A percentile compares a stretch with the other conserved stretches of the same genome.
These are phyloP conservation scores for Irpex sp. DNA, from an alignment of 1,284 basidiomycete genomes.

Conservation along the genomic window DNA sequence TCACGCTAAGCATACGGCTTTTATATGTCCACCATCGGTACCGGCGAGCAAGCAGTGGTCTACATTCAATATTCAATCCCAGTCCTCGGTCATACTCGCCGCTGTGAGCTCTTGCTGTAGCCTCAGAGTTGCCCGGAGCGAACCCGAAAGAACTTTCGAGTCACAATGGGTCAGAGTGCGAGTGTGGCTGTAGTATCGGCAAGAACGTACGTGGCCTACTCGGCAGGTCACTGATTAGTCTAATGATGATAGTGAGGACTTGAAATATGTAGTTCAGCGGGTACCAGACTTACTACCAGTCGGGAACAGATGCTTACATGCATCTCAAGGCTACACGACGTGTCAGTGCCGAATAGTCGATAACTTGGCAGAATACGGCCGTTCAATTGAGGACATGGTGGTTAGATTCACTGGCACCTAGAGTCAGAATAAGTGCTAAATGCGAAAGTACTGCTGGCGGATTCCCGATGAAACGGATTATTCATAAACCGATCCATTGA, in stretches of 20 bases:
- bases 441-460: too few relatives aligned
- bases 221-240: not conserved
- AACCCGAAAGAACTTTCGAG: too few relatives aligned
- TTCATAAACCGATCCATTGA: not conserved
- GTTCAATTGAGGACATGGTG: too few relatives aligned
- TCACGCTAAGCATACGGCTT: too few relatives aligned
- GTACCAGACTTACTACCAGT: too few relatives aligned
- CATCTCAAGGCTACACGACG: too few relatives aligned
- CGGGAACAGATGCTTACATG: too few relatives aligned
- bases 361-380: too few relatives aligned
- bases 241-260: not conserved
- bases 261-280: not conserved
- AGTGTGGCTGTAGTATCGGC: not conserved
- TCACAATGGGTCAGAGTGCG: not conserved
- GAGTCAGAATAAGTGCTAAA: too few relatives aligned
- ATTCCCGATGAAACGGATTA: not conserved
- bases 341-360: too few relatives aligned
- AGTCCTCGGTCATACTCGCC: not conserved
- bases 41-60: not conserved
- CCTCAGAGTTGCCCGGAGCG: too few relatives aligned
- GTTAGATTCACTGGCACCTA: too few relatives aligned
- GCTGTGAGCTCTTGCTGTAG: not conserved
- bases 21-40: not conserved
- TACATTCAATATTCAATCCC: not conserved
- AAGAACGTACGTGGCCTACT: not conserved